Evolutionary conservation across 192 early-diverging fungal genomes (phyloP).

Genomic region (Entophlyctis helioformis): DNA sequence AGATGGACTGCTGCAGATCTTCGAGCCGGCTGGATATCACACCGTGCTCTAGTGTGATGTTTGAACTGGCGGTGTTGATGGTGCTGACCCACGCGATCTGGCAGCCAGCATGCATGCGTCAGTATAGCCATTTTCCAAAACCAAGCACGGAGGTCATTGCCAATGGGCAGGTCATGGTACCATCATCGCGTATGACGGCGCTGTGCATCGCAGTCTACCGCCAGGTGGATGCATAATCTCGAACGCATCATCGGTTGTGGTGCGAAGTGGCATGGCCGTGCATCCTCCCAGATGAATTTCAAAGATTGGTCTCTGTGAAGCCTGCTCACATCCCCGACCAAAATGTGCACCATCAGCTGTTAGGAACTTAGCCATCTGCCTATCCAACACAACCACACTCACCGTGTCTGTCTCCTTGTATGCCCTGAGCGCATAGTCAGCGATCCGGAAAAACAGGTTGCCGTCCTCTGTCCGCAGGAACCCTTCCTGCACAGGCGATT

Average conservation of each 20-base stretch:
- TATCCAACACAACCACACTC: not conserved
- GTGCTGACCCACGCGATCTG: constrained; percentile 1
- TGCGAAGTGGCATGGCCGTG: constrained; percentile 1
- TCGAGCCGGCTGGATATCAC: too few relatives aligned
- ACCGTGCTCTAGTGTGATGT: constrained; percentile 1
- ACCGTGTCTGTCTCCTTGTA: not conserved
- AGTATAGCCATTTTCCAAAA: too few relatives aligned
- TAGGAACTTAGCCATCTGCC: constrained; percentile 1
- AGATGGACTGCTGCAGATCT: too few relatives aligned
- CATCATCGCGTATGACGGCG: not conserved
- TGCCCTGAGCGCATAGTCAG: not conserved
- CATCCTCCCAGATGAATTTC: not conserved
- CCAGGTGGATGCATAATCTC: constrained; percentile 6
- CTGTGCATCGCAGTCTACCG: not conserved
- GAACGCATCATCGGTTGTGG: not conserved
- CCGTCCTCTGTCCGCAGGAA: not conserved
- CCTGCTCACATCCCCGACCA: not conserved
- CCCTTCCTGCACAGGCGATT: not conserved
- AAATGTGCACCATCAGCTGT: not conserved
- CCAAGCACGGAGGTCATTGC: too few relatives aligned
- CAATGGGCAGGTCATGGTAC: too few relatives aligned
- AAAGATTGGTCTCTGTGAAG: not conserved
- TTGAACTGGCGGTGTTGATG: constrained; percentile 9
- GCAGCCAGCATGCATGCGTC: too few relatives aligned
- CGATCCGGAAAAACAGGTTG: not conserved